Evolutionary conservation across 108 stramenopile species (phyloP), one percentile per base, ranked within the genome.

Genomic region (Cylindrotheca fusiformis): DNA sequence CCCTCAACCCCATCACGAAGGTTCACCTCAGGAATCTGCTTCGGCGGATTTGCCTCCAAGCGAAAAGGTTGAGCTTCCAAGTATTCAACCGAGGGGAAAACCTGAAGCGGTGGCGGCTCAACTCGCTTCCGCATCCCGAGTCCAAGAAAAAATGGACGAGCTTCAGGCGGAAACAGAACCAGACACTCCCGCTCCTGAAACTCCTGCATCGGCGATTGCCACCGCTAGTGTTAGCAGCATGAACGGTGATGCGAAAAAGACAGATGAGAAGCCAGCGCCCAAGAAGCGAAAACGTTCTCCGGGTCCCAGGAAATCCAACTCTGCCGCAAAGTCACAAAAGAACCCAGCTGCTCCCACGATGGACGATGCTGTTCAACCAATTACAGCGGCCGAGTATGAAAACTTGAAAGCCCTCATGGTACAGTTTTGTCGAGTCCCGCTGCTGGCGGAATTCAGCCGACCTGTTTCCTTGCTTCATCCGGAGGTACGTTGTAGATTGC

Each of bases 381-480:
- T 94, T 46, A 85, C 93, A 1, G 75, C 79, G 20, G 76, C 32
- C 22, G 79, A 94, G 44, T 94, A 89, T 62, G 73, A 79, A 50
- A 88, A 91, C 71, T 65, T 87, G 57, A 68, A 83, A 50, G 55
- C 57, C 31, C 61, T 94, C 29, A 90, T 94, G 89, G 67, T 57
- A 32, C 85, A 88, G 49, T 94, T 94, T 76, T 94, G 93, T 62
- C 67, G 69, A 51, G 89, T 94, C 26, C 93, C 93, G 2, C 67
- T 94, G 56, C 72, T 94, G 81, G 84, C 87, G 8, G 93, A 94
- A 68, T 94, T 94, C 51, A 88, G 83, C 65, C 83, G 93, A 6
- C 93, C 93, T 14, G 89, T 94, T 25, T 67, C 87, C 14, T 56
- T 90, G 19, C 71, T 94, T 32, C 93, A 94, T 72, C 93, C 93